Base-by-base conservation (phyloP, 2,329 filamentous ascomycete species). In the Cladosporium sp. region DNA sequence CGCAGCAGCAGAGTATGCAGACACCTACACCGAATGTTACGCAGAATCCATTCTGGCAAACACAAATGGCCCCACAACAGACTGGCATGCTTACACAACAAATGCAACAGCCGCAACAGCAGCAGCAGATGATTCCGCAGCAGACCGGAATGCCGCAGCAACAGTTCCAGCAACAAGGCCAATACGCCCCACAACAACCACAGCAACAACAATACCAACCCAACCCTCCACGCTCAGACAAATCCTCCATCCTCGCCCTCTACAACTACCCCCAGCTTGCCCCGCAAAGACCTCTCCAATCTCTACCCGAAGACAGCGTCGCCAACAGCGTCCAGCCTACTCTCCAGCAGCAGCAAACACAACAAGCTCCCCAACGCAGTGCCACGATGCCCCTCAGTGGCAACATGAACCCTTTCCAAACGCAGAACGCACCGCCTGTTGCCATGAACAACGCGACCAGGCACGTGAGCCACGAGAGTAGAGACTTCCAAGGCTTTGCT, bases 211-310 rank as follows among this genome's bases (percentile, higher is more conserved):
- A 56, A 20, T 56, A 47, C 40, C 28, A 43, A 22, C 34, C 54
- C 19, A 45, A 56, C 12, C 76, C 79, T 15, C 76, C 77, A 42
- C 77, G 82, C 34, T 80, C 86, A 30, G 85, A 91, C 67, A 92
- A 89, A 63, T 84, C 83, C 3, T 87, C 87, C 4, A 93, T 94
- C 60, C 78, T 93, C 72, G 87, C 89, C 5, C 74, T 94, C 11
- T 93, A 90, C 73, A 86, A 84, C 69, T 82, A 86, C 39, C 79
- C 83, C 7, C 80, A 84, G 51, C 72, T 80, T 36, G 75, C 79
- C 1, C 78, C 81, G 3, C 73, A 76, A 30, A 69, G 75, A 28
- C 63, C 74, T 17, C 60, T 72, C 15, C 69, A 71, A 47, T 67
- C 74, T 30, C 64, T 73, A 19, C 63, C 70, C 7, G 73, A 76